Evolutionary conservation across 2,329 filamentous ascomycete genomes (phyloP), one percentile per base, ranked within the genome.

Genomic region (Stemphylium lycopersici): DNA sequence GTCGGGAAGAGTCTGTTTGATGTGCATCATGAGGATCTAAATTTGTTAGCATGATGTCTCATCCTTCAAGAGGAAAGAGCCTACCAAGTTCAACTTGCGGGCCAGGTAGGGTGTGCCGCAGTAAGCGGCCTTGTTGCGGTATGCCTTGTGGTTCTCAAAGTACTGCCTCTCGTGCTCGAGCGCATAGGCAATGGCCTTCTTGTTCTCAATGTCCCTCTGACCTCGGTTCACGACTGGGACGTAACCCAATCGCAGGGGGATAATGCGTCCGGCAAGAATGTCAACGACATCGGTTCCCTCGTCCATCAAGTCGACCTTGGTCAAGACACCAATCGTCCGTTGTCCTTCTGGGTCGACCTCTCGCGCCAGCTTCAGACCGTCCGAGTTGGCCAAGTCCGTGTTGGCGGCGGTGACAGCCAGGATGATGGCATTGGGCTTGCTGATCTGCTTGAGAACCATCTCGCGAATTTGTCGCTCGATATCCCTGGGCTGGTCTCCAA

Each of bases 301-400:
- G 76, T 99, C 95, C 95, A 99, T 99, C 73, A 99, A 80, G 80
- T 99, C 95, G 58, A 99, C 93, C 84, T 99, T 99, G 67, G 93
- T 98, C 68, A 99, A 84, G 58, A 99, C 95, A 84, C 95, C 95
- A 64, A 99, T 99, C 44, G 95, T 99, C 75, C 95, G 87, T 80
- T 98, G 93, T 71, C 95, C 95, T 75, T 99, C 93, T 3, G 93
- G 93, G 69, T 99, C 95, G 37, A 99, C 95, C 79, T 99, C 93
- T 70, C 95, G 86, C 36, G 95, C 95, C 66, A 99, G 84, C 81
- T 99, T 97, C 74, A 99, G 80, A 69, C 95, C 95, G 76, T 99
- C 95, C 16, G 95, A 99, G 81, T 99, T 99, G 71, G 95, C 95
- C 83, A 99, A 83, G 86, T 99, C 95, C 58, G 93, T 93, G 77